These are phyloP conservation scores for Lachancea sp. DNA, from an alignment of 805 yeast species.

Conservation along the genomic window DNA sequence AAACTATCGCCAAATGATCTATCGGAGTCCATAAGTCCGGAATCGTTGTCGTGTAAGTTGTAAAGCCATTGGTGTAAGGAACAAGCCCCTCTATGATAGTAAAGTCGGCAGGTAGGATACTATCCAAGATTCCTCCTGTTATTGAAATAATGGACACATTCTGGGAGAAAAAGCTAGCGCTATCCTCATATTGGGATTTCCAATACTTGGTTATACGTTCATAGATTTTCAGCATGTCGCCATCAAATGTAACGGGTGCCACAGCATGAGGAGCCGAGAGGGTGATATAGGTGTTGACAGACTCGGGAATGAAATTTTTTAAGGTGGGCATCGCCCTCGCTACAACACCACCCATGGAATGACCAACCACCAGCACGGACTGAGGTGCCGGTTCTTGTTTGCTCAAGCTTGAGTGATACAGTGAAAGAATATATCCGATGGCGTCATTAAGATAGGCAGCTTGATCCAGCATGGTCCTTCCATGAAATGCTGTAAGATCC, in stretches of 20 bases:
- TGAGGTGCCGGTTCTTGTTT: conserved; percentile 37
- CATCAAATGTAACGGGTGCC: conserved; percentile 89
- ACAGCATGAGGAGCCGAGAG: conserved; percentile 88
- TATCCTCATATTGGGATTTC: conserved; percentile 50
- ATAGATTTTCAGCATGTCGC: conserved; percentile 72
- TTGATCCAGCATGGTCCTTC: conserved; percentile 86
- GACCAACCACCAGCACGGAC: conserved; percentile 78
- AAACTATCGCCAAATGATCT: conserved; percentile 90
- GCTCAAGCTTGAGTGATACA: conserved; percentile 43
- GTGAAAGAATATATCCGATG: conserved; percentile 59
- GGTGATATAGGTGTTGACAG: conserved; percentile 80
- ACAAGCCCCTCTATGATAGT: conserved; percentile 65
- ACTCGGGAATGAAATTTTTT: conserved; percentile 62
- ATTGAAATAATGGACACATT: conserved; percentile 73
- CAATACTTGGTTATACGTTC: conserved; percentile 72
- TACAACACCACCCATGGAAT: conserved; percentile 97
- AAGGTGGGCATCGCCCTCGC: conserved; percentile 77
- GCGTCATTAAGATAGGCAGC: conserved; percentile 92
- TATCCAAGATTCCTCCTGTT: conserved; percentile 81
- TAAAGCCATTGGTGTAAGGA: conserved; percentile 71
- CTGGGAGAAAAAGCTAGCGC: conserved; percentile 21
- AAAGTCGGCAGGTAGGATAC: conserved; percentile 83
- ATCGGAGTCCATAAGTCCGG: conserved; percentile 91
- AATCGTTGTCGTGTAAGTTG: conserved; percentile 77
- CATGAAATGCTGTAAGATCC: conserved; percentile 94